phyloP scores from a whole-genome alignment of 2,329 filamentous ascomycete species.

The Penicillium thymicola region DNA sequence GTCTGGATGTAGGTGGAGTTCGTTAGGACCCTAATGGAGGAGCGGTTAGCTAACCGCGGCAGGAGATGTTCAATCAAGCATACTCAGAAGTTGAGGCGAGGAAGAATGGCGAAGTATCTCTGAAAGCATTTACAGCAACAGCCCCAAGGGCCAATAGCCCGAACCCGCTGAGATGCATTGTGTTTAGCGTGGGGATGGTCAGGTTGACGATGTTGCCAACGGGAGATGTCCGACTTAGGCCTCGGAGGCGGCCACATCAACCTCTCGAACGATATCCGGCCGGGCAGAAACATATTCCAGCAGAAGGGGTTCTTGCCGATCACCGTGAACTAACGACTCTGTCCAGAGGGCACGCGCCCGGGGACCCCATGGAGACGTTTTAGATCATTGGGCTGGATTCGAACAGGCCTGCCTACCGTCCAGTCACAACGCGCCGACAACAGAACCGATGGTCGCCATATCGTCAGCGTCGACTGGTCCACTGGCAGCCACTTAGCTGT shows the following conservation, averaged over 20 bases:
- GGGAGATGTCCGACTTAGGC: conserved; percentile 24
- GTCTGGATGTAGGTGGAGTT: conserved; percentile 44
- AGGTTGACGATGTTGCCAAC: conserved; percentile 30
- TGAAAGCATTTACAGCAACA: conserved; percentile 67
- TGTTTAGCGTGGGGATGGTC: conserved; percentile 25
- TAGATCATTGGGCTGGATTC: too few relatives aligned
- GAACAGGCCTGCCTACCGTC: too few relatives aligned
- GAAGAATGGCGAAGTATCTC: conserved; percentile 84
- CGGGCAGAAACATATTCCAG: too few relatives aligned
- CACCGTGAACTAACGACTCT: too few relatives aligned
- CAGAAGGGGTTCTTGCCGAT: too few relatives aligned
- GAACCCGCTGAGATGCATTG: conserved; percentile 44
- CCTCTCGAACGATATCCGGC: too few relatives aligned
- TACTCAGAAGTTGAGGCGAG: conserved; percentile 83
- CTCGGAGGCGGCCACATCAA: conserved; percentile 30
- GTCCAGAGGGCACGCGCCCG: too few relatives aligned
- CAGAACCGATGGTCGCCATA: too few relatives aligned
- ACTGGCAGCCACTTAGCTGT: too few relatives aligned
- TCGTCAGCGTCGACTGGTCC: too few relatives aligned
- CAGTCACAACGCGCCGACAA: too few relatives aligned
- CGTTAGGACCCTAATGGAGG: conserved; percentile 35
- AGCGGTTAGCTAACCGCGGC: conserved; percentile 26
- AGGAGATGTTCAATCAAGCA: conserved; percentile 29
- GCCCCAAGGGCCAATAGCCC: conserved; percentile 52
- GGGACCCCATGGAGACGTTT: too few relatives aligned